A percentile compares a stretch with the other conserved stretches of the same genome.
Conservation (phyloP, 148 eudicot species). For the Vaccinium corymbosum region DNA sequence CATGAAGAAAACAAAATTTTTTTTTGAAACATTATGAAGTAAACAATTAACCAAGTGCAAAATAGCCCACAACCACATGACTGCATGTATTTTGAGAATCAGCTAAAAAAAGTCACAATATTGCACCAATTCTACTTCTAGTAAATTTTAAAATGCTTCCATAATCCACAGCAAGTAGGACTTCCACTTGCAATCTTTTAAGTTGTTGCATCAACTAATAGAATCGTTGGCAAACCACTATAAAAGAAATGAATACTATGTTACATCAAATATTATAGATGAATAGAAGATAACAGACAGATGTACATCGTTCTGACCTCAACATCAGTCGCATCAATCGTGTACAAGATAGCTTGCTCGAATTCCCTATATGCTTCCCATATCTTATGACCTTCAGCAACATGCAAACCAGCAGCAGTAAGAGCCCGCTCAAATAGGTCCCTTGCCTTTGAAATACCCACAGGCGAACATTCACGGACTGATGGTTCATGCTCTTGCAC, state of each 20-base stretch:
- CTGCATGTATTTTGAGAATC: background rate
- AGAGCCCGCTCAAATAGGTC: conserved; percentile 88
- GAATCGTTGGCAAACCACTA: background rate
- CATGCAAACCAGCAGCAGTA: conserved; percentile 84
- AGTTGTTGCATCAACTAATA: background rate
- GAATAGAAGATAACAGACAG: conserved; percentile 9
- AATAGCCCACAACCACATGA: background rate
- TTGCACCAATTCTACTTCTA: background rate
- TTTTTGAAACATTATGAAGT: no score
- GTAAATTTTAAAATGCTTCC: background rate
- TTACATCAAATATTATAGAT: background rate
- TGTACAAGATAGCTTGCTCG: conserved; percentile 59
- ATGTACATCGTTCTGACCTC: conserved; percentile 36
- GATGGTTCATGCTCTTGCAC: conserved; percentile 72
- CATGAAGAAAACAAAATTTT: background rate
- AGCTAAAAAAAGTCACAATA: background rate
- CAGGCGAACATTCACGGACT: conserved; percentile 50
- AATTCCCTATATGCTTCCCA: conserved; percentile 89
- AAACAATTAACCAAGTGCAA: background rate
- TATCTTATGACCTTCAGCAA: conserved; percentile 71
- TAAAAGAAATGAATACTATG: background rate
- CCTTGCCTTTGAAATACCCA: conserved; percentile 72
- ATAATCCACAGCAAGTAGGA: background rate
- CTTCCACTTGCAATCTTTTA: background rate
- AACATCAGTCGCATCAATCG: conserved; percentile 49